Conservation (phyloP, 345 rosid genomes). For the Isatis tinctoria region DNA sequence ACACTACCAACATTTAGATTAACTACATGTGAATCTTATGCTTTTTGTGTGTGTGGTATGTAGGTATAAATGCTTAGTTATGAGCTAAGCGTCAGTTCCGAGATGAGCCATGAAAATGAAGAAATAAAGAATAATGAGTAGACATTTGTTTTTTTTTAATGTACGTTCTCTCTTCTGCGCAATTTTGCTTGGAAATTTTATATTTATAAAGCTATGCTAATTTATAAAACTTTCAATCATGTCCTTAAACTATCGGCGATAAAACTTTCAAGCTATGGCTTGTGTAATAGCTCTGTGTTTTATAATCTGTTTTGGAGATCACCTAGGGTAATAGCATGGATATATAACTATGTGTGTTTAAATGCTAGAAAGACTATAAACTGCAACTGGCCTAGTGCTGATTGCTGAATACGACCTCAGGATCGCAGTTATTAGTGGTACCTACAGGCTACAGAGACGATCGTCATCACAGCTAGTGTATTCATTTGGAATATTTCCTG, state of each 20-base stretch:
- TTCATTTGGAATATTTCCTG: slow-evolving; percentile 1
- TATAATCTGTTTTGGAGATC: not conserved
- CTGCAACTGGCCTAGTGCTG: not conserved
- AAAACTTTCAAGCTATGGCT: too few relatives aligned
- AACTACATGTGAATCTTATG: too few relatives aligned
- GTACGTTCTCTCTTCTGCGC: too few relatives aligned
- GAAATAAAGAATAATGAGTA: not conserved
- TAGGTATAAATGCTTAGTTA: slow-evolving; percentile 5
- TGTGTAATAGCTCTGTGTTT: too few relatives aligned
- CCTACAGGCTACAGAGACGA: not conserved
- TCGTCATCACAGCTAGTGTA: slow-evolving; percentile 14
- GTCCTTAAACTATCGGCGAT: too few relatives aligned
- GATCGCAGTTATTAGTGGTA: not conserved
- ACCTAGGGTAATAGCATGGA: not conserved
- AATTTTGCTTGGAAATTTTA: too few relatives aligned
- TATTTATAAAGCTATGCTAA: too few relatives aligned
- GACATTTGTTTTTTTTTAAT: too few relatives aligned
- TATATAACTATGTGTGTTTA: not conserved
- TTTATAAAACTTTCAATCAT: too few relatives aligned
- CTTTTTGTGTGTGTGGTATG: not conserved
- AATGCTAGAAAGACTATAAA: not conserved
- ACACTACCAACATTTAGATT: not conserved
- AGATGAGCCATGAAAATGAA: not conserved
- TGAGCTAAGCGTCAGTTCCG: not conserved
- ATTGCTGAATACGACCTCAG: slow-evolving; percentile 14